These are phyloP conservation scores for Aureobasidium sp. DNA, from an alignment of 2,329 filamentous ascomycete genomes.

Conservation along the genomic window DNA sequence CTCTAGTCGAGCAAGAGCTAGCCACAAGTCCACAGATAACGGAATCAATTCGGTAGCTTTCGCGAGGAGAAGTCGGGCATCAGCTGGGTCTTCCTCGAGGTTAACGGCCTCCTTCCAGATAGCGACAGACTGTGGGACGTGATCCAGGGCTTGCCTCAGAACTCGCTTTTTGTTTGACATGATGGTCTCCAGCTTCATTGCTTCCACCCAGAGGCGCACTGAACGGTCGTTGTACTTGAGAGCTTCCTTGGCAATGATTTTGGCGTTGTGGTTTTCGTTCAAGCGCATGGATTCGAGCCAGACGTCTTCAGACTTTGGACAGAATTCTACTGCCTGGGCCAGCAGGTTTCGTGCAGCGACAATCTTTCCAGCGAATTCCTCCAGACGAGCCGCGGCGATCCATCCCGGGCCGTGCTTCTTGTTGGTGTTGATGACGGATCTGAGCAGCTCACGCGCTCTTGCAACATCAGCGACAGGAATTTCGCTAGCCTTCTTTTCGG, in stretches of 20 bases:
- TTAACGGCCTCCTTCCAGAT: conserved; percentile 99
- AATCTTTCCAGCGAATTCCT: conserved; percentile 86
- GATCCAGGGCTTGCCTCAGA: conserved; percentile 79
- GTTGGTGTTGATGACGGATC: conserved; percentile 96
- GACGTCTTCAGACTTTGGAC: conserved; percentile 86
- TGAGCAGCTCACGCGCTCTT: conserved; percentile 81
- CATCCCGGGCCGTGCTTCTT: conserved; percentile 89
- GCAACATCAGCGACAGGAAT: conserved; percentile 91
- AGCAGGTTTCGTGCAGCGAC: conserved; percentile 85
- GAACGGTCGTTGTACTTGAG: conserved; percentile 87
- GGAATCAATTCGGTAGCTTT: conserved; percentile 96
- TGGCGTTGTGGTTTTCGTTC: conserved; percentile 86
- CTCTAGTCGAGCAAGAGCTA: conserved; percentile 83
- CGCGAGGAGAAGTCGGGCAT: conserved; percentile 79
- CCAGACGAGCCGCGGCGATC: conserved; percentile 87
- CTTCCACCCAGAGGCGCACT: conserved; percentile 86
- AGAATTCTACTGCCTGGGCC: conserved; percentile 77
- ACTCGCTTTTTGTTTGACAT: conserved; percentile 83
- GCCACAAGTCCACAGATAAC: conserved; percentile 86
- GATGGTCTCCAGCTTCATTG: conserved; percentile 84
- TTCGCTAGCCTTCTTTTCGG: conserved; percentile 68
- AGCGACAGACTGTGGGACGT: conserved; percentile 86
- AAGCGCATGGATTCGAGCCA: conserved; percentile 95
- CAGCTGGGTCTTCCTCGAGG: conserved; percentile 78
- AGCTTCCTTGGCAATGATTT: conserved; percentile 86